phyloP scores from a whole-genome alignment of 169 alveolate genomes.

The Besnoitia besnoiti region DNA sequence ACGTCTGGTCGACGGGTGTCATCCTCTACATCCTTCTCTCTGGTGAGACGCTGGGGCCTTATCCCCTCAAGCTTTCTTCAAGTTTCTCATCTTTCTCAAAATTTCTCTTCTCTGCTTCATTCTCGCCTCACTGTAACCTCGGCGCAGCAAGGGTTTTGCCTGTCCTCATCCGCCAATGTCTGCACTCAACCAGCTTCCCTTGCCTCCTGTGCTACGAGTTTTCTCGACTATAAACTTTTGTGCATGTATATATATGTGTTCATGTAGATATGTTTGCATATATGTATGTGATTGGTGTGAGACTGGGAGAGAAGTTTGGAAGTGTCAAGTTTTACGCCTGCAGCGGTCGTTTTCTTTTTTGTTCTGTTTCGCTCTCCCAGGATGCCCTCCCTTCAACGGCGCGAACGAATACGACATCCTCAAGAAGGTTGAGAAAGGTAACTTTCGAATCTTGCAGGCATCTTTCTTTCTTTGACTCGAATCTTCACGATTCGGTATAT shows the following conservation, averaged over 20 bases:
- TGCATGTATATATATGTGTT: background rate
- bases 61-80: background rate
- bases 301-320: no score
- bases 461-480: no score
- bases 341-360: background rate
- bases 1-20: constrained; percentile 91
- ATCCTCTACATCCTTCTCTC: constrained; percentile 87
- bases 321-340: no score
- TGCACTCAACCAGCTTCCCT: background rate
- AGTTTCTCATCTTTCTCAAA: background rate
- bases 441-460: no score
- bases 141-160: no score
- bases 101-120: background rate
- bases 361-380: constrained; percentile 64
- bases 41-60: constrained; percentile 58
- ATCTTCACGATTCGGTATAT: no score
- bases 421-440: constrained; percentile 88
- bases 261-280: background rate
- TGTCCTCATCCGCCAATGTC: background rate
- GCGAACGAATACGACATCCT: constrained; percentile 86
- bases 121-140: background rate
- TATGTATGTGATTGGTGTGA: no score
- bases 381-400: constrained; percentile 92
- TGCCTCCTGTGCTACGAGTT: background rate
- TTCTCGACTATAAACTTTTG: background rate